Evolutionary conservation across 139 green algal species (phyloP).

Genomic region (Auxenochlorella pyrenoidosa): DNA sequence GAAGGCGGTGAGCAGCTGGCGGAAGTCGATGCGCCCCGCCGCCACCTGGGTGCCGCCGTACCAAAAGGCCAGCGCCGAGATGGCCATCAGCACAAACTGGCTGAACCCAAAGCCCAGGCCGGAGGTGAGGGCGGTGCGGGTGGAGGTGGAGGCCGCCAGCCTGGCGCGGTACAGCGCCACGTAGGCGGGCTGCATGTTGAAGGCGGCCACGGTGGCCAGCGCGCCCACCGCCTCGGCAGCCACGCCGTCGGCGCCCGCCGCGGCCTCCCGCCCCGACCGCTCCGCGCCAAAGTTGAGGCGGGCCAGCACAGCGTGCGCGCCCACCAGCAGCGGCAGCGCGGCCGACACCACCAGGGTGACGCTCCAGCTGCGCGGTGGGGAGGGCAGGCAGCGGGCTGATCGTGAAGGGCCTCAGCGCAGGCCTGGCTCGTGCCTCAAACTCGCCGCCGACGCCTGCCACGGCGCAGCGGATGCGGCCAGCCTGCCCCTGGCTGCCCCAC

Average conservation of each 20-base stretch:
- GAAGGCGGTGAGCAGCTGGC: conserved; percentile 70
- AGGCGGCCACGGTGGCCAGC: conserved; percentile 74
- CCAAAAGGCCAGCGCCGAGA: conserved; percentile 78
- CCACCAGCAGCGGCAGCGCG: conserved; percentile 70
- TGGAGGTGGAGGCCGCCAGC: background rate
- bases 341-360: conserved; percentile 76
- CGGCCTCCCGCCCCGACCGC: background rate
- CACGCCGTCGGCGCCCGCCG: conserved; percentile 63
- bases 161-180: background rate
- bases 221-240: conserved; percentile 73
- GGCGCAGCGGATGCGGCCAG: too few species aligned
- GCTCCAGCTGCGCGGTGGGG: background rate
- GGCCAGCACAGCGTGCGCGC: background rate
- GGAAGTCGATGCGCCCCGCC: conserved; percentile 58
- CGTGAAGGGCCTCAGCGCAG: too few species aligned
- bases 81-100: conserved; percentile 72
- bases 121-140: background rate
- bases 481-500: too few species aligned
- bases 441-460: too few species aligned
- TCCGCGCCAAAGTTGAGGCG: background rate
- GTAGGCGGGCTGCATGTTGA: conserved; percentile 69
- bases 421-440: too few species aligned
- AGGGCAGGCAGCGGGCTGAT: background rate
- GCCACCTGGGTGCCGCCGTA: conserved; percentile 60
- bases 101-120: conserved; percentile 22